phyloP scores from a whole-genome alignment of 305 asterid genomes.

The Coffea humblotiana region DNA sequence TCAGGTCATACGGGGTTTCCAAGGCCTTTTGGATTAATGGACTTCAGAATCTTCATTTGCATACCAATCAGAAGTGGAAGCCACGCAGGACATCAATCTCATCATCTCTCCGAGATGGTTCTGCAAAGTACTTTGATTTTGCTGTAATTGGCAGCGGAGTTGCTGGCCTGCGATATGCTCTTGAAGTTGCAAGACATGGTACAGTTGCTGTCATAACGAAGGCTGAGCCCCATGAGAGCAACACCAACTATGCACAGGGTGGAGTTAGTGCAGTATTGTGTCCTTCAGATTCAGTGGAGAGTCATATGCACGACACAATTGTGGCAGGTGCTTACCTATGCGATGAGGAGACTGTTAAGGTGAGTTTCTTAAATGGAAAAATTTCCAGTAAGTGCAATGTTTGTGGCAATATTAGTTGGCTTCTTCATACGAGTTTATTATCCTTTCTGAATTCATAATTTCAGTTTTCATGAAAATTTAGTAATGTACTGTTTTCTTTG shows the following conservation, averaged over 20 bases:
- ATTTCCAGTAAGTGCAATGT: not conserved
- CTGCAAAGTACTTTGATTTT: constrained; percentile 75
- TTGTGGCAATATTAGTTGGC: not conserved
- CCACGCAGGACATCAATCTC: constrained; percentile 37
- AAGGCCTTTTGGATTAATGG: constrained; percentile 38
- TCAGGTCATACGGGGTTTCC: constrained; percentile 71
- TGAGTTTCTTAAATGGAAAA: constrained; percentile 33
- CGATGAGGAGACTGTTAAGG: constrained; percentile 97
- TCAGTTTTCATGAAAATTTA: not conserved
- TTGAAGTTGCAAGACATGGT: constrained; percentile 93
- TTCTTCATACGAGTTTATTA: constrained; percentile 6
- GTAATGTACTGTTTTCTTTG: not conserved
- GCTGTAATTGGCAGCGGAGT: constrained; percentile 96
- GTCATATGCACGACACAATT: constrained; percentile 90
- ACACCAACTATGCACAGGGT: constrained; percentile 98
- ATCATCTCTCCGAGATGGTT: constrained; percentile 59
- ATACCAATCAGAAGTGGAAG: constrained; percentile 35
- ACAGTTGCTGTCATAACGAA: constrained; percentile 92
- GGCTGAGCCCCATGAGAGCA: constrained; percentile 98
- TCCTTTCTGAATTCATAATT: not conserved
- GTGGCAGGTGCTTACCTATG: constrained; percentile 98
- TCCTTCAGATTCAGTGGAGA: constrained; percentile 95
- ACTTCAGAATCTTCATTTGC: constrained; percentile 27
- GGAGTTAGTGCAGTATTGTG: constrained; percentile 98
- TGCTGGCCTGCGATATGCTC: constrained; percentile 98